These are phyloP conservation scores for Aquilaria agallochum DNA, from an alignment of 441 rosid species.

Conservation along the genomic window DNA sequence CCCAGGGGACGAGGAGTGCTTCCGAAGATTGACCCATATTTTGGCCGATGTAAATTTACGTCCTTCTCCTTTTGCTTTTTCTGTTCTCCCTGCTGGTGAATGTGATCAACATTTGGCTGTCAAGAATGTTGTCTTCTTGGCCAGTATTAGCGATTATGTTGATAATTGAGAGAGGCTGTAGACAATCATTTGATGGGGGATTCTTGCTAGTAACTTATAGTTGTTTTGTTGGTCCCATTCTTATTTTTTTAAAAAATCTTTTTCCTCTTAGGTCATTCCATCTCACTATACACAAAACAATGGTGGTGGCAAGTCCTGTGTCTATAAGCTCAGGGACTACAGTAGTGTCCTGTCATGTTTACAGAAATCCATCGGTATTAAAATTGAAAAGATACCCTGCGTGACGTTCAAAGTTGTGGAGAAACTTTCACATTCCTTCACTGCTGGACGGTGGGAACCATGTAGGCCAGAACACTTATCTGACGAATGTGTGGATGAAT, in stretches of 20 bases:
- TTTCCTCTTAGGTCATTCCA: conserved; percentile 47
- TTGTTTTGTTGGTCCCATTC: not conserved
- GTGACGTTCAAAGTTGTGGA: conserved; percentile 68
- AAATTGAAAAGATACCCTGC: conserved; percentile 78
- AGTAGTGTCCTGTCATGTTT: conserved; percentile 56
- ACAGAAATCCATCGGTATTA: conserved; percentile 46
- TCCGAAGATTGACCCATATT: conserved; percentile 39
- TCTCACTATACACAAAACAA: conserved; percentile 75
- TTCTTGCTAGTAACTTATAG: too few relatives aligned
- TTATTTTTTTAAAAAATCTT: not conserved
- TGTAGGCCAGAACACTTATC: conserved; percentile 74
- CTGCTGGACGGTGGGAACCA: conserved; percentile 67
- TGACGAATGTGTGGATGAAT: conserved; percentile 56
- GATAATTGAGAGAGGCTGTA: too few relatives aligned
- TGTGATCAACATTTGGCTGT: too few relatives aligned
- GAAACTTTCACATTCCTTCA: conserved; percentile 52
- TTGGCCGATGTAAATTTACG: conserved; percentile 47
- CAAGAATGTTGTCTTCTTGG: too few relatives aligned
- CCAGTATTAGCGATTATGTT: too few relatives aligned
- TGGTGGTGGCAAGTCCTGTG: conserved; percentile 78
- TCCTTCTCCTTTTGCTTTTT: too few relatives aligned
- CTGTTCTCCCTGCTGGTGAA: too few relatives aligned
- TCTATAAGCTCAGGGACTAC: conserved; percentile 71
- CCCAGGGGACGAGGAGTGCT: conserved; percentile 62
- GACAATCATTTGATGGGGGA: too few relatives aligned